phyloP scores from a whole-genome alignment of 2,329 filamentous ascomycete species.

The Chaetothyriales sp. region DNA sequence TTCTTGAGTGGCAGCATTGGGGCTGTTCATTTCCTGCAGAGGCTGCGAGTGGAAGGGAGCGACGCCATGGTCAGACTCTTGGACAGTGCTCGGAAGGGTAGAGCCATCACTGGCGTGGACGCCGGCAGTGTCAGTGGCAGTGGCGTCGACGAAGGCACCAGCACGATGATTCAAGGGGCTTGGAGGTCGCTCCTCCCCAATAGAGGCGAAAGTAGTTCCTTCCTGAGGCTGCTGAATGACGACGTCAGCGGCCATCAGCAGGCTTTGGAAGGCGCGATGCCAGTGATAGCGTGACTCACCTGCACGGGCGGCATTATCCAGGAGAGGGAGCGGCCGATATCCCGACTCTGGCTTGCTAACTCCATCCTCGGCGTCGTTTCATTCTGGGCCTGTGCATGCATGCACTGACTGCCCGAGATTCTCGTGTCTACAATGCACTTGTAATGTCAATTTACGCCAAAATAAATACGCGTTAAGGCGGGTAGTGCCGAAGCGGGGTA shows the following conservation, averaged over 20 bases:
- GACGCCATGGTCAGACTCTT: slow-evolving; percentile 8
- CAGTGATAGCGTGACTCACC: slow-evolving; percentile 3
- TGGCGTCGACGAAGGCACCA: slow-evolving; percentile 1
- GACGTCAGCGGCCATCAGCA: slow-evolving; percentile 7
- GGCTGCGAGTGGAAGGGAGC: slow-evolving; percentile 2
- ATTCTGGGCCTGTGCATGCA: not conserved
- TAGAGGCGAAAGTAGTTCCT: not conserved
- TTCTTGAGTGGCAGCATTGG: slow-evolving; percentile 29
- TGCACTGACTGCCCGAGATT: not conserved
- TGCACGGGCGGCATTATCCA: slow-evolving; percentile 2
- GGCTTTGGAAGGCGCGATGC: not conserved
- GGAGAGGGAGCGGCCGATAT: slow-evolving; percentile 7
- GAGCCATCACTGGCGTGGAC: slow-evolving; percentile 6
- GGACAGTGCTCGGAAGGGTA: slow-evolving; percentile 12
- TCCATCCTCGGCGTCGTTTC: slow-evolving; percentile 4
- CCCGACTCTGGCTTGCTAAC: slow-evolving; percentile 9
- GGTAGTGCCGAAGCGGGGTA: not conserved
- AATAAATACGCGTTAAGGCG: not conserved
- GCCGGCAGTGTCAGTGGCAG: slow-evolving; percentile 3
- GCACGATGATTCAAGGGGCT: slow-evolving; percentile 4
- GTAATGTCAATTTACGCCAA: not conserved
- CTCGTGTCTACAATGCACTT: not conserved
- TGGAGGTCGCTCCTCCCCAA: slow-evolving; percentile 6
- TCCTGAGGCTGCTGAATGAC: not conserved
- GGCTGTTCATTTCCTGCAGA: slow-evolving; percentile 21